Base-by-base conservation (phyloP, 768 basidiomycete genomes). In the Pilatotrama ljubarskyi region DNA sequence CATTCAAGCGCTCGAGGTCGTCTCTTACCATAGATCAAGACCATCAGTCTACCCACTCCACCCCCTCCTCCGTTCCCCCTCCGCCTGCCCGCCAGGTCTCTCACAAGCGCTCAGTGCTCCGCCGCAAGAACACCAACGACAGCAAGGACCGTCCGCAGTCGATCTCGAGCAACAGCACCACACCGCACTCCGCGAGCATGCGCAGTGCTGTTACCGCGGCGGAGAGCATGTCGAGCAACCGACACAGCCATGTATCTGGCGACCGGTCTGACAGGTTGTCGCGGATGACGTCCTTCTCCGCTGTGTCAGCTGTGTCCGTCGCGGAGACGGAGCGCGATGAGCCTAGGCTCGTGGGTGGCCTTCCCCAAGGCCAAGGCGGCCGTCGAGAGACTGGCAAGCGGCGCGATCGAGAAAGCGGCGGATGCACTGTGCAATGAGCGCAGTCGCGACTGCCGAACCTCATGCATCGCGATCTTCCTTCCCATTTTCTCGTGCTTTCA, bases 1-100 rank as follows among this genome's bases (percentile, higher is more conserved):
- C 80, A 14, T 87, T 90, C 73, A 88, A 82, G 61, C 81, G 82
- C 37, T 85, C 88, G 20, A 77, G 82, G 51, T 83, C 83, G n/a
- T 86, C 81, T 63, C 66, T 87, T 13, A 66, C 59, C 26, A 64
- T 59, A 25, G 63, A 70, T 36, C 58, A 61, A 26, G 64, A 69
- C 53, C 42, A 64, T 36, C 54, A 51, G 35, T 43, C 46, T 36
- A 36, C 56, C 2, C 25, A 15, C 37, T 41, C 55, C 25, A 40
- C 36, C 26, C 63, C 57, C 18, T 76, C 79, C 1, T 75, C 80
- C 3, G 77, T 82, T 35, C 75, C 78, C 32, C 51, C 50, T n/a
- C 57, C 40, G 15, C 37, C 47, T 24, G 26, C 44, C 29, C 63
- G 58, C 20, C 61, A 64, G 38, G 51, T 67, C 29, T 52, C 63